Evolutionary conservation across 108 stramenopile species (phyloP), one percentile per base, ranked within the genome.

Genomic region (Pseudonitzschia multiseries): DNA sequence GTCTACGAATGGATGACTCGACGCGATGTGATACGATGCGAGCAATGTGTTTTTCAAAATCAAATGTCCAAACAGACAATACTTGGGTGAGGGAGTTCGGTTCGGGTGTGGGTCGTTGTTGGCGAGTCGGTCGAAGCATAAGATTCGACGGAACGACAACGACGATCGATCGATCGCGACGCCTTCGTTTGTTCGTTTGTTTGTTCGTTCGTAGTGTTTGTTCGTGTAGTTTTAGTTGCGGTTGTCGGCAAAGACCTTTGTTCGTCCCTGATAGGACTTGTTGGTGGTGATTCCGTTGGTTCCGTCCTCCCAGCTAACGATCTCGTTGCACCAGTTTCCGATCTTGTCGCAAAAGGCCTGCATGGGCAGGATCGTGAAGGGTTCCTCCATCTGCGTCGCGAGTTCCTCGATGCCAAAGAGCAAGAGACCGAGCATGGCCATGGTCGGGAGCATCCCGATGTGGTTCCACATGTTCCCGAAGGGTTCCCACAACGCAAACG

Each of bases 391-490:
- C 54, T 91, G 90, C 21, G 86, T 85, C 1, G 86, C 89, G 41
- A 94, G 76, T 72, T 95, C 94, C 75, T 95, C 94, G 68, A 95
- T 92, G 42, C 94, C 91, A 63, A 95, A 87, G 20, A 95, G 72
- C 48, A 89, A 85, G 12, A 89, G 54, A 24, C 84, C 83, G 28
- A 85, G 69, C 36, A 90, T 72, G 4, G 85, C 76, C 18, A 83
- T 84, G 20, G 84, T 78, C 13, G 93, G 93, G 43, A 92, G 83
- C 83, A 84, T 86, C n/a, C 74, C 83, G 54, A 89, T 70, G 79
- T 94, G 90, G 66, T 92, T 90, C 90, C 89, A 90, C 31, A 83
- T 86, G 20, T 59, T 62, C 17, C 71, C 79, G 74, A 92, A 90
- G 17, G 86, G 77, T 22, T 89, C 87, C 77, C 87, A 94, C 44